Base-by-base conservation (phyloP, 2,329 filamentous ascomycete species). In the Neopestalotiopsis sp. region DNA sequence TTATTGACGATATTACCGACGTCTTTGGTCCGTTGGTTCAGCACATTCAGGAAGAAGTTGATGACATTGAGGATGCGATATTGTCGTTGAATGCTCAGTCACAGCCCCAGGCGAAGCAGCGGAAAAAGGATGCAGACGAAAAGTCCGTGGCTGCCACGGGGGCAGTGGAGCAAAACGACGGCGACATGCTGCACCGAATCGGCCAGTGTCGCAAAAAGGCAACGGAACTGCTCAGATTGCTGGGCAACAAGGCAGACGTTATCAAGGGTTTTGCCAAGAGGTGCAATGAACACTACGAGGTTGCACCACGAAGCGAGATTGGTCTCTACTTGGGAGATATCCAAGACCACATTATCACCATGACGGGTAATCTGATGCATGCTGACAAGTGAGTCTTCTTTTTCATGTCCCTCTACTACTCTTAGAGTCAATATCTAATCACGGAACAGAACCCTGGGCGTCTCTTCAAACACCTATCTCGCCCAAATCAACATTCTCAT, bases 261-360 rank as follows among this genome's bases (percentile, higher is more conserved):
- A 98, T 99, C 85, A 98, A 98, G 83, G 96, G 96, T 1, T 99
- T 99, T 76, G 96, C 96, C 4, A 99, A 99, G 83, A 89, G 96
- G 14, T 99, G 96, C 83, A 99, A 98, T 77, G 95, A 99, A 84
- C 92, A 97, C 72, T 99, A 95, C 94, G 93, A 98, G 75, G 93
- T 99, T 69, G 95, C 96, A 5, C 96, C 96, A 12, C 89, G 95
- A 71, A 96, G 93, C 42, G 96, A 99, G 79, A 98, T 99, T 78
- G 96, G 96, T n/a, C 83, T 99, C 66, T 99, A 98, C 81, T 84
- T 99, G 69, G 96, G 96, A 71, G 96, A 99, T 83, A 99, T 99
- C 72, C 96, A 99, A 80, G 96, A 99, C 83, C 96, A 99, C 79
- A 98, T 99, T 74, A 91, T 99, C 74, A 99, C 96, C 71, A 99